Evolutionary conservation across 1,284 basidiomycete genomes (phyloP), one percentile per base, ranked within the genome.

Genomic region (Cystobasidium slooffiae): DNA sequence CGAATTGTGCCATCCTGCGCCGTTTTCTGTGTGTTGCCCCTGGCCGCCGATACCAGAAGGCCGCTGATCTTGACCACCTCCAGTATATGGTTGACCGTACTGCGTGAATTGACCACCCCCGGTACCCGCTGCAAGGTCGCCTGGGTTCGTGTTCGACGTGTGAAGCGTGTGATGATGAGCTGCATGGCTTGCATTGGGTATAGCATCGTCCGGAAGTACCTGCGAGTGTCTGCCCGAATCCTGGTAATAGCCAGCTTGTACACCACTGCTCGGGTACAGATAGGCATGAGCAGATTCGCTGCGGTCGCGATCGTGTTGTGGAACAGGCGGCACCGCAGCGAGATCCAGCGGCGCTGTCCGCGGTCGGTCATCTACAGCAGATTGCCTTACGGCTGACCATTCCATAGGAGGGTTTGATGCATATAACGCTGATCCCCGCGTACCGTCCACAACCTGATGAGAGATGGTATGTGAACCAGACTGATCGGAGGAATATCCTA

Each of bases 361-460:
- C 39, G 56, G 56, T 18, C 56, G 14, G 39, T 59, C 56, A 49
- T 6, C 20, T 22, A n/a, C 46, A 7, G 61, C 44, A 6, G 44
- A 47, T 31, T 63, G 61, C 22, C 46, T 47, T 6, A 63, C 44
- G 12, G 61, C 43, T 7, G 61, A 24, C 61, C 61, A 63, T 9
- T 63, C 61, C 43, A 63, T 49, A 10, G 44, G 61, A 6, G 7
- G 43, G 8, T 24, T 18, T 47, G 61, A 31, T 18, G 39, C 37
- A 59, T 59, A 59, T 1, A 56, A 8, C 6, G 18, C 14, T 6
- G 59, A 43, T 22, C 6, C 24, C 18, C 61, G 43, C n/a, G 46
- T 41, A 49, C 44, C 47, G 61, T 18, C 20, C 20, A 12, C 8
- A 44, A 31, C 12, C 3, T 49, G 46, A 46, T 61, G 59, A 10